Percentiles rank a stretch among this genome's conserved stretches.
phyloP scores from a whole-genome alignment of 2,329 filamentous ascomycete species.

The Trichoderma sp. region DNA sequence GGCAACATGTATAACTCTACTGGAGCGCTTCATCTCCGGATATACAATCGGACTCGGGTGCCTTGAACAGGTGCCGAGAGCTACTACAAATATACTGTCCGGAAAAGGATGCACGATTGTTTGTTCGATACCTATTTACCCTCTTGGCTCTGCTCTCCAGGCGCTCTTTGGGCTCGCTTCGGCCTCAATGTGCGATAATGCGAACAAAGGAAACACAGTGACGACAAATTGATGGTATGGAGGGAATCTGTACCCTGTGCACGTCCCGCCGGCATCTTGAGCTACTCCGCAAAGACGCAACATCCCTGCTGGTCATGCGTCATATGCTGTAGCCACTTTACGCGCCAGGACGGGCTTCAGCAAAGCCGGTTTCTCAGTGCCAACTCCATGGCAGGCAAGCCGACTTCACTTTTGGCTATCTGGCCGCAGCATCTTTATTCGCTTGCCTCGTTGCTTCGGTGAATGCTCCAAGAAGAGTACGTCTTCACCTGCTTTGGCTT shows the following conservation, averaged over 20 bases:
- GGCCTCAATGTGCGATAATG: background rate
- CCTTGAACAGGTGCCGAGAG: background rate
- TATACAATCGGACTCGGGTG: too few relatives aligned
- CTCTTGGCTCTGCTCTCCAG: background rate
- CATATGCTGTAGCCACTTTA: conserved; percentile 27
- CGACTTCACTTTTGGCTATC: too few relatives aligned
- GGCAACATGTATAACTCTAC: background rate
- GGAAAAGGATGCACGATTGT: background rate
- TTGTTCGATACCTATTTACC: background rate
- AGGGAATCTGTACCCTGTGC: background rate
- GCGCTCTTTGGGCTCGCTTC: background rate
- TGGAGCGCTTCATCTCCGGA: background rate
- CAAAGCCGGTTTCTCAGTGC: conserved; percentile 17
- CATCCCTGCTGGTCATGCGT: conserved; percentile 22
- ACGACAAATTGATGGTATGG: background rate
- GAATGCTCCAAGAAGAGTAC: background rate
- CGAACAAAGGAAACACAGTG: background rate
- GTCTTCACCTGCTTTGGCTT: background rate
- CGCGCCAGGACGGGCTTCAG: conserved; percentile 8
- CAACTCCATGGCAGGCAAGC: background rate
- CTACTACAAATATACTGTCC: background rate
- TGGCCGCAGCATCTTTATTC: too few relatives aligned
- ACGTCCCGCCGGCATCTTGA: background rate
- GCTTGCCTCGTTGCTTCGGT: background rate
- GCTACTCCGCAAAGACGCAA: conserved; percentile 19